Evolutionary conservation across 2,329 filamentous ascomycete genomes (phyloP).

Genomic region (Nemania sp.): DNA sequence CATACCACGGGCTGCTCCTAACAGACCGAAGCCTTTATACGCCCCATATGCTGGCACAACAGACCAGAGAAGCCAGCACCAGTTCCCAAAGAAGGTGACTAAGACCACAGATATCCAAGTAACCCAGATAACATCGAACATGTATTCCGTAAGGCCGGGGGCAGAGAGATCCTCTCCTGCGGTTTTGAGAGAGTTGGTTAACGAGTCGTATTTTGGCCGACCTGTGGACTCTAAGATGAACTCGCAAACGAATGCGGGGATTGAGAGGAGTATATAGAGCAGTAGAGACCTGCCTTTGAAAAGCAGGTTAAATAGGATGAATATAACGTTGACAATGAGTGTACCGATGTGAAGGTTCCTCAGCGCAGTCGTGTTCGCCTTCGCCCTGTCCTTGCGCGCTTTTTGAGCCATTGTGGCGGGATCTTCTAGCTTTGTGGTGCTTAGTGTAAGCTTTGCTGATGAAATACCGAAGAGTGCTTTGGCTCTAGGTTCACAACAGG

Average conservation of each 20-base stretch:
- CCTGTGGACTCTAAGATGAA: conserved; percentile 87
- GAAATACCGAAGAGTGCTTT: background rate
- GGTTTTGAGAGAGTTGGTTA: conserved; percentile 74
- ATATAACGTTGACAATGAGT: conserved; percentile 76
- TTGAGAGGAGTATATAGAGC: conserved; percentile 77
- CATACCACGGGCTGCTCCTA: conserved; percentile 67
- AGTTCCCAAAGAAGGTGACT: conserved; percentile 84
- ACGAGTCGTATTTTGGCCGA: conserved; percentile 77
- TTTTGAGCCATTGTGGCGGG: conserved; percentile 67
- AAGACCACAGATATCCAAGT: conserved; percentile 82
- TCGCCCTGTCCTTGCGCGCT: conserved; percentile 75
- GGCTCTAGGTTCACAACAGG: background rate
- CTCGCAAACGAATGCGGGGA: conserved; percentile 82
- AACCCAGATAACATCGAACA: conserved; percentile 97
- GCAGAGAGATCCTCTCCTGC: conserved; percentile 90
- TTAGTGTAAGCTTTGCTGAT: background rate
- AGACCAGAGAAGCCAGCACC: conserved; percentile 71
- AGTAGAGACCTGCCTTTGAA: conserved; percentile 73
- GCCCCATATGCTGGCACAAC: conserved; percentile 67
- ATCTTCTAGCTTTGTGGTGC: background rate
- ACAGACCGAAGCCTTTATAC: conserved; percentile 66
- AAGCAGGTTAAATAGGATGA: conserved; percentile 78
- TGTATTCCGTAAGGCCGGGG: conserved; percentile 92
- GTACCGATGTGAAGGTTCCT: conserved; percentile 85
- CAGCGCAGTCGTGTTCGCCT: conserved; percentile 80